Conservation (phyloP, 257 asterid species). For the Nicotiana paniculata region DNA sequence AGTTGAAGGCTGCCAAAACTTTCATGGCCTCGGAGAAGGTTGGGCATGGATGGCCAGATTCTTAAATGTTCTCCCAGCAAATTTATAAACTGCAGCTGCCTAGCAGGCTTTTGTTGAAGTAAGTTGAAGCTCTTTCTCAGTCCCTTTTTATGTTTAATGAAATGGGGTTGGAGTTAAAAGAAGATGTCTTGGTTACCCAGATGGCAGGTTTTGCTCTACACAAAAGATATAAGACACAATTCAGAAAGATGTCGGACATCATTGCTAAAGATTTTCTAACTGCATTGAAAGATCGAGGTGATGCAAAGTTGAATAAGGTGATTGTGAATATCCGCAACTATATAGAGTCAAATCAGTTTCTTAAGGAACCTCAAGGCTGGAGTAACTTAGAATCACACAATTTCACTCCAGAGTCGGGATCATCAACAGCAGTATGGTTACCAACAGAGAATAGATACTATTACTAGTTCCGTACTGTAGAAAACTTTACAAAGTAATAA, state of each 20-base stretch:
- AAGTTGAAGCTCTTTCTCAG: conserved; percentile 23
- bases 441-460: background rate
- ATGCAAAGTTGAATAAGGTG: conserved; percentile 27
- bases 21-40: conserved; percentile 47
- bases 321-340: conserved; percentile 34
- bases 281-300: conserved; percentile 37
- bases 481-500: background rate
- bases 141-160: background rate
- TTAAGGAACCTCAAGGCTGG: conserved; percentile 58
- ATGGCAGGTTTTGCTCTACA: conserved; percentile 70
- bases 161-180: background rate
- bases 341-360: conserved; percentile 51
- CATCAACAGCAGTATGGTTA: background rate
- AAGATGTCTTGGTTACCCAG: conserved; percentile 31
- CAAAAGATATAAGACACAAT: conserved; percentile 49
- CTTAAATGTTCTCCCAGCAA: no score
- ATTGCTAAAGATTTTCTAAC: conserved; percentile 43
- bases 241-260: conserved; percentile 50
- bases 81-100: background rate
- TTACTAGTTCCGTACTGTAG: background rate
- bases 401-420: conserved; percentile 7
- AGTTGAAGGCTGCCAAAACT: conserved; percentile 42
- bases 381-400: conserved; percentile 30
- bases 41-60: no score
- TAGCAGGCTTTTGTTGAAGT: conserved; percentile 74